Base-by-base conservation (phyloP, 345 rosid species). In the Barbarea vulgaris region DNA sequence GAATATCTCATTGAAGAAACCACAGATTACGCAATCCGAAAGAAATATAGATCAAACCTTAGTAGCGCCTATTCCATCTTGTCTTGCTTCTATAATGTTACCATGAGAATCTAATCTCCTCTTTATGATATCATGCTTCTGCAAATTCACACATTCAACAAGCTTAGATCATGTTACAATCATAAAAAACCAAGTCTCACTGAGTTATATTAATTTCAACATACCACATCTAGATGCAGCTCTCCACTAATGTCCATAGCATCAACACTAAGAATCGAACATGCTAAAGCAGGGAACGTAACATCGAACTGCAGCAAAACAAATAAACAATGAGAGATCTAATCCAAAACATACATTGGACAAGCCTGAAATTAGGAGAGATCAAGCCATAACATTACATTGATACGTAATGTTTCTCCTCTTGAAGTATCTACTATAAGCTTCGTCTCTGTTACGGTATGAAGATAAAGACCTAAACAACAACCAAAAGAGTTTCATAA, bases 171-270 rank as follows among this genome's bases (percentile, higher is more conserved):
- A 51, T 41, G 22, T 37, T 44, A n/a, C 17, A 46, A 36, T 47
- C 73, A 65, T 17, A 15, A 54, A 7, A 34, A 36, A 9, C 13
- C 47, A 14, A 25, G 21, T 8, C 11, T 18, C 61, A 30, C 13
- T 47, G 4, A 60, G 30, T 4, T 28, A 4, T n/a, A 72, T n/a
- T 17, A 59, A 51, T 63, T 7, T 51, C 62, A 28, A 83, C 89
- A 67, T 83, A 95, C 99, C 77, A 95, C 93, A 76, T 95, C 99
- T 78, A 95, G 95, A 83, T 92, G 99, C 50, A 92, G 91, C 83
- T 89, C 97, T 66, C 97, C 97, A 67, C 99, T 92, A 81, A 89
- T 88, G 81, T 95, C 99, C 93, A 95, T 95, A 25, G 97, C 97
- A 78, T 95, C 99, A 61, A 95, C 82, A 74, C 97, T 95, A 53